Base-by-base conservation (phyloP, 805 yeast genomes). In the Kluyveromyces dobzhanskii region DNA sequence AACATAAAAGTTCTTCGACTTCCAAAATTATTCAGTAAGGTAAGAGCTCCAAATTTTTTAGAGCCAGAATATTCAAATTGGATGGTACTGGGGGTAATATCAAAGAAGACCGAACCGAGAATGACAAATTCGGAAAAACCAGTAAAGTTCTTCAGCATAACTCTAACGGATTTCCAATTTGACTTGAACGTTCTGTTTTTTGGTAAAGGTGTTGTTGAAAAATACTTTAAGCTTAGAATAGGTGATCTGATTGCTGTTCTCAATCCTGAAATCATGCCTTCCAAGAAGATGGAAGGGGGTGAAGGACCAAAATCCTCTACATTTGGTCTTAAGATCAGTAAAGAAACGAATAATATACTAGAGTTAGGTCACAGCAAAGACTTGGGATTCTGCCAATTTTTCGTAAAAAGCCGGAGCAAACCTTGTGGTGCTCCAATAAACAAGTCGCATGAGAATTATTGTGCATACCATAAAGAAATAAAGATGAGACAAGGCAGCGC, bases 41-140 rank as follows among this genome's bases (percentile, higher is more conserved):
- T 87, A 1, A 47, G 56, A 21, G 80, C 92, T 2, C 92, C 95
- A 0, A 65, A 73, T 16, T 87, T 73, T 52, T 54, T 61, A 4
- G 82, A 82, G 34, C 95, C 95, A 0, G 61, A 62, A 25, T 79
- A 80, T 50, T 61, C 80, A 3, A 87, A 88, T 53, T 87, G 86
- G 82, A 79, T 80, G n/a, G 71, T 78, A 1, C 51, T 80, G n/a
- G 97, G 94, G 1, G 67, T 84, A 2, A 65, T 88, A 0, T 63
- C 76, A 4, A 51, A 56, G 16, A 86, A 86, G 51, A 64, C 77
- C 4, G 73, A 67, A 6, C 68, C 80, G 3, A 66, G 69, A 45
- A 56, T 62, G 3, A 64, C 84, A 0, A 46, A 67, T 11, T 53
- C 61, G 19, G 62, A 52, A 4, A 59, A 59, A 45, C 53, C 66